Evolutionary conservation across 495 filamentous ascomycete species (phyloP).

Genomic region (Neohortaea acidophila): DNA sequence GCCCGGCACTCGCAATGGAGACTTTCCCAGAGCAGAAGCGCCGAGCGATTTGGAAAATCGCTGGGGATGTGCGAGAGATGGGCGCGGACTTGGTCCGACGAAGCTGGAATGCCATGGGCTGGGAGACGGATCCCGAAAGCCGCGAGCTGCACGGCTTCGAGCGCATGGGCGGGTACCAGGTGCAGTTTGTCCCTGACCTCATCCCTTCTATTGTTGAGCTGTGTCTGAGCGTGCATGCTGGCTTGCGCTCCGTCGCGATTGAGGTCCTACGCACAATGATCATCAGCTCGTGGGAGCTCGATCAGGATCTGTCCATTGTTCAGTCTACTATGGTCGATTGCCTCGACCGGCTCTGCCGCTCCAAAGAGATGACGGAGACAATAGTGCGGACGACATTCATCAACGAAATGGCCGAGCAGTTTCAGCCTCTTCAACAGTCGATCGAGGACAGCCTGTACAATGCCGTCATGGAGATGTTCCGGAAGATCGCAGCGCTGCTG

Average conservation of each 20-base stretch:
- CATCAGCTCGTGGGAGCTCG: constrained; percentile 94
- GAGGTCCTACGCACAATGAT: constrained; percentile 96
- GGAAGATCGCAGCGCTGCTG: constrained; percentile 74
- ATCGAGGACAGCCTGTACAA: constrained; percentile 59
- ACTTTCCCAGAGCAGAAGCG: constrained; percentile 96
- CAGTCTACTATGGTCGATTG: constrained; percentile 96
- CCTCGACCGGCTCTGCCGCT: constrained; percentile 80
- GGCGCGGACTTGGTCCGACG: constrained; percentile 70
- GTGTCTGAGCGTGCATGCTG: constrained; percentile 89
- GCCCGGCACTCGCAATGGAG: constrained; percentile 75
- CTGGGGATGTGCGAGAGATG: constrained; percentile 84
- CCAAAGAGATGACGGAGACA: constrained; percentile 71
- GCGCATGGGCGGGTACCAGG: constrained; percentile 89
- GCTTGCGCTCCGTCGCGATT: constrained; percentile 74
- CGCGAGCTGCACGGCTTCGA: constrained; percentile 55
- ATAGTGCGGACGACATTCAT: constrained; percentile 88
- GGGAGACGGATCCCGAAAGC: constrained; percentile 77
- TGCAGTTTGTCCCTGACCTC: constrained; percentile 88
- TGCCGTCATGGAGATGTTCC: constrained; percentile 63
- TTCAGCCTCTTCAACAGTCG: constrained; percentile 49
- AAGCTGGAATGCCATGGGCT: constrained; percentile 93
- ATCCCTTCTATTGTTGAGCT: constrained; percentile 86
- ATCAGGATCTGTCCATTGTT: constrained; percentile 77
- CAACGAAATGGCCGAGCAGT: constrained; percentile 64
- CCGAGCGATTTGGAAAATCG: constrained; percentile 95